Percentiles rank a stretch among this genome's conserved stretches.
These are phyloP conservation scores for Colletotrichum sp. DNA, from an alignment of 2,329 filamentous ascomycete species.

Conservation along the genomic window DNA sequence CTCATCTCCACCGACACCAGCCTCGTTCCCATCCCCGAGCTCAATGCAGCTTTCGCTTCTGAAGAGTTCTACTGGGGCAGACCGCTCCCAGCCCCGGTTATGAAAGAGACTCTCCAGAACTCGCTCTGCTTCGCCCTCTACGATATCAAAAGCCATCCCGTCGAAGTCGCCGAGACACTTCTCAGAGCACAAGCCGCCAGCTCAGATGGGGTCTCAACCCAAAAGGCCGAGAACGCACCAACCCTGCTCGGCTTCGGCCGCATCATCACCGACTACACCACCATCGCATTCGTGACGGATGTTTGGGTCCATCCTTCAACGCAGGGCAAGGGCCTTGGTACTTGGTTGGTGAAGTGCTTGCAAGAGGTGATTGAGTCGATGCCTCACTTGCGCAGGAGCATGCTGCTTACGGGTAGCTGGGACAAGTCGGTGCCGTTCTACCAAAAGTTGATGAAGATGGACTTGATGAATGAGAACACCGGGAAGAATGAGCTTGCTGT, in stretches of 20 bases:
- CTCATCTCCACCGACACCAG: slow-evolving; percentile 65
- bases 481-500: slow-evolving; percentile 16
- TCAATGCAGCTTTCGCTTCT: slow-evolving; percentile 60
- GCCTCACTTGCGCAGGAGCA: slow-evolving; percentile 62
- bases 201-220: neutral
- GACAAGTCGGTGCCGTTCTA: slow-evolving; percentile 38
- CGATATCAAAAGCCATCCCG: neutral
- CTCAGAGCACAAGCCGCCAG: neutral
- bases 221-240: neutral
- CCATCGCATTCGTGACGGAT: slow-evolving; percentile 72
- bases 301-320: slow-evolving; percentile 68
- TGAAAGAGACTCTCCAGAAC: slow-evolving; percentile 59
- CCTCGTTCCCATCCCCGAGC: slow-evolving; percentile 56
- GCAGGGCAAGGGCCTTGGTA: slow-evolving; percentile 66
- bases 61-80: slow-evolving; percentile 68
- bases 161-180: neutral
- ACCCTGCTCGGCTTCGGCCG: slow-evolving; percentile 60
- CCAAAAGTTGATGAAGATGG: slow-evolving; percentile 33
- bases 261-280: slow-evolving; percentile 72
- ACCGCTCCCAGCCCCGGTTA: slow-evolving; percentile 49
- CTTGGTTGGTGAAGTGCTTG: slow-evolving; percentile 67
- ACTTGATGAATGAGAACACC: slow-evolving; percentile 23
- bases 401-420: slow-evolving; percentile 56
- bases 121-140: slow-evolving; percentile 68
- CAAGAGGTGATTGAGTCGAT: slow-evolving; percentile 61